Conservation (phyloP, 177 flowering plant genomes). For the Telopea speciosissima region DNA sequence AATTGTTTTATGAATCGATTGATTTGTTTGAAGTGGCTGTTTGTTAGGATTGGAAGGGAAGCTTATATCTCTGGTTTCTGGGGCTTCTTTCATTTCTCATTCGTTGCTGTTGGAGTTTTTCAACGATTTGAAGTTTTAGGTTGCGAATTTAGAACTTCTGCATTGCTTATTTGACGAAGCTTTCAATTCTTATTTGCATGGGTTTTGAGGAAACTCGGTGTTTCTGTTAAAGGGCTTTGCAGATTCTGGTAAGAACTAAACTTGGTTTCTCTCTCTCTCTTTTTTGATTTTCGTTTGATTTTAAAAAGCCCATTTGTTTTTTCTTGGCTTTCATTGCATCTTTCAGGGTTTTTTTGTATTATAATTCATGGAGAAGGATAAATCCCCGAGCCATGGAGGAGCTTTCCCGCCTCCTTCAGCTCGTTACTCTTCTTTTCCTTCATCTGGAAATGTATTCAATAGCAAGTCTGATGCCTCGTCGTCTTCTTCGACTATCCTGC, state of each 20-base stretch:
- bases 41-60: not conserved
- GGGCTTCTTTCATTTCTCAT: not conserved
- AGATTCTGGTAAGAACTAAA: no score
- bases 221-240: no score
- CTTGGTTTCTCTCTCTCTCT: not conserved
- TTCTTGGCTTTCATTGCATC: not conserved
- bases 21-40: no score
- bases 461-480: slow-evolving; percentile 41
- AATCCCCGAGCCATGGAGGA: slow-evolving; percentile 35
- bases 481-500: slow-evolving; percentile 31
- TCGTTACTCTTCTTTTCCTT: slow-evolving; percentile 35
- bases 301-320: not conserved
- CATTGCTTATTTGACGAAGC: not conserved
- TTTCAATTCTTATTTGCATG: not conserved
- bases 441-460: slow-evolving; percentile 30
- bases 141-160: not conserved
- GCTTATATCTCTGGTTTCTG: slow-evolving; percentile 3
- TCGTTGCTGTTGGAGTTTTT: not conserved
- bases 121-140: no score
- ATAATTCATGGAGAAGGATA: slow-evolving; percentile 59
- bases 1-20: no score
- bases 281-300: not conserved
- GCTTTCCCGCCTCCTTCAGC: slow-evolving; percentile 58
- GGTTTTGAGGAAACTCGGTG: not conserved
- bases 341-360: no score